Base-by-base conservation (phyloP, 306 rosid genomes). In the Rosa rugosa region DNA sequence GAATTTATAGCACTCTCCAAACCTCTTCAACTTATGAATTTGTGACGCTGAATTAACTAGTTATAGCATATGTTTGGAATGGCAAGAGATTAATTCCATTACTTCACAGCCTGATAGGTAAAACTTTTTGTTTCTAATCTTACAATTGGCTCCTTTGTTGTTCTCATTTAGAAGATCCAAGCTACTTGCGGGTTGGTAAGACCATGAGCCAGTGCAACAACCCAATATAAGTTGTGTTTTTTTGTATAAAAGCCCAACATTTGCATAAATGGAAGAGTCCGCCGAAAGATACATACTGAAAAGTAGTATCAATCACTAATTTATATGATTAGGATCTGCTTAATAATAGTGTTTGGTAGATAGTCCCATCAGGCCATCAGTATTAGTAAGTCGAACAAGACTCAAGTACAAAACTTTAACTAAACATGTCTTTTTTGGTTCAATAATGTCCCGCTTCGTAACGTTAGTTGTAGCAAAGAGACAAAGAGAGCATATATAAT, bases 301-400 rank as follows among this genome's bases (percentile, higher is more conserved):
- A 14, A 18, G 5, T 17, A 53, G 59, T 53, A 18, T 17, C 22
- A 27, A 27, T 57, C 64, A 57, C 64, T n/a, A 22, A 57, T 6
- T 22, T 57, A 59, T 11, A 4, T 23, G 34, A 59, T 51, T 51
- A 18, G 7, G 11, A 36, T 75, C 27, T 8, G 41, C 46, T 65
- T 74, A 66, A 71, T 31, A 69, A 42, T 27, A 20, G 44, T 0
- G 54, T 66, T 47, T 3, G 71, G 49, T 77, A 72, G 69, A 54
- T 18, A n/a, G 49, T 78, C 79, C 31, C 31, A 27, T 27, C 31
- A 27, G 31, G 31, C 10, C 27, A n/a, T 66, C 76, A 78, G 67
- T 3, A 18, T 23, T 0, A 22, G 12, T 65, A 31, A 71, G 74
- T 27, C 11, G 47, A 62, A 49, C 51, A 17, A 51, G 57, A 51